phyloP scores from a whole-genome alignment of 352 stramenopile genomes.

The Phytophthora tentaculata region DNA sequence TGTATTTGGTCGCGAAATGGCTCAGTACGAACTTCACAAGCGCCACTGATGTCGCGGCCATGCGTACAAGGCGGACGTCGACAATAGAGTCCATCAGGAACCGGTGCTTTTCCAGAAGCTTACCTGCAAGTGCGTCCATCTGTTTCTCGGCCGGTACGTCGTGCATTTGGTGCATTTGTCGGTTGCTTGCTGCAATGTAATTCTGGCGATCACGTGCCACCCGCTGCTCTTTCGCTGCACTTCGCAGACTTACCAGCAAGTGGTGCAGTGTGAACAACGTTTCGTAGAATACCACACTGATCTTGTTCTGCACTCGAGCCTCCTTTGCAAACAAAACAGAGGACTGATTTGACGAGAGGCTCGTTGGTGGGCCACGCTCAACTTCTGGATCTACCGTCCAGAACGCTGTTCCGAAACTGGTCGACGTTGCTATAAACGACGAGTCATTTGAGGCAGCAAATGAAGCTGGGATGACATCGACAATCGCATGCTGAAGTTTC shows the following conservation, averaged over 20 bases:
- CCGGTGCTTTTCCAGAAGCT: conserved; percentile 62
- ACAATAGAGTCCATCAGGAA: conserved; percentile 80
- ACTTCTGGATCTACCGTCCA: conserved; percentile 47
- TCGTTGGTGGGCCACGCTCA: conserved; percentile 28
- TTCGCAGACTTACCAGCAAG: conserved; percentile 58
- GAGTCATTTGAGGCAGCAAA: conserved; percentile 44
- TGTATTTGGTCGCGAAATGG: conserved; percentile 40
- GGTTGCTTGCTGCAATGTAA: conserved; percentile 35
- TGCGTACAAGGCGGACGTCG: conserved; percentile 62
- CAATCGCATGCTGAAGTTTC: conserved; percentile 51
- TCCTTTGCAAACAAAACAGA: conserved; percentile 58
- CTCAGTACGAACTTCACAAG: conserved; percentile 68
- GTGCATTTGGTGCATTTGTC: conserved; percentile 14
- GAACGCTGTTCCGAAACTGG: conserved; percentile 36
- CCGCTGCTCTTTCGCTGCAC: conserved; percentile 32
- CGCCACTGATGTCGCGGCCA: conserved; percentile 58
- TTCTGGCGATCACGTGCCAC: conserved; percentile 26
- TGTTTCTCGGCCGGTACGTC: conserved; percentile 41
- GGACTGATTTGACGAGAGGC: conserved; percentile 40
- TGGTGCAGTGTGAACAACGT: conserved; percentile 69
- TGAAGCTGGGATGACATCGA: conserved; percentile 60
- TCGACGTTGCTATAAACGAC: conserved; percentile 22
- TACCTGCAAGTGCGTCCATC: conserved; percentile 44
- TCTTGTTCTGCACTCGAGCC: conserved; percentile 67
- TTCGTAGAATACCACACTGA: conserved; percentile 76